These are phyloP conservation scores for Yamadazyma olivae DNA, from an alignment of 805 yeast species.

Conservation along the genomic window DNA sequence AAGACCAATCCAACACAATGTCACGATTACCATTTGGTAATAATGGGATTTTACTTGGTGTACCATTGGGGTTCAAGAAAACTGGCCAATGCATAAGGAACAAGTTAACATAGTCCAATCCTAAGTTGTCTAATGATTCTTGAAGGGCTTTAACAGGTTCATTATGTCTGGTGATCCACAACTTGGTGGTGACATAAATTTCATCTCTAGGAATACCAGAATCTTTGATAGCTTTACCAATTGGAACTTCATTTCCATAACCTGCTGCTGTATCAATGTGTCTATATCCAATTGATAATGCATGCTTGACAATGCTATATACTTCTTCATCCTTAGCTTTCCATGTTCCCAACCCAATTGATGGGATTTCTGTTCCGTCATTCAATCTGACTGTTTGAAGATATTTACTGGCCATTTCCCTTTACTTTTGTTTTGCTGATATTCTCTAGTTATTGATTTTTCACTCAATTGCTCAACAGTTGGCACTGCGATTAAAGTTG, in stretches of 20 bases:
- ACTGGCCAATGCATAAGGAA: constrained; percentile 82
- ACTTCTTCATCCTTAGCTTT: constrained; percentile 56
- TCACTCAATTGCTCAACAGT: no score
- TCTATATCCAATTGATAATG: constrained; percentile 61
- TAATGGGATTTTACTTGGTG: constrained; percentile 29
- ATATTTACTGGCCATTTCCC: no score
- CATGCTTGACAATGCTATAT: constrained; percentile 52
- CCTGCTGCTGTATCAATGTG: constrained; percentile 78
- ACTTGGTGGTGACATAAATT: constrained; percentile 68
- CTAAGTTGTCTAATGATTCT: constrained; percentile 57
- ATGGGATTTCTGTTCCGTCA: constrained; percentile 61
- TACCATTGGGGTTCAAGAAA: constrained; percentile 37
- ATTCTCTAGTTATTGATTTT: no score
- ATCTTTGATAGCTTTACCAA: constrained; percentile 53
- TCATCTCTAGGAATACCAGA: constrained; percentile 64
- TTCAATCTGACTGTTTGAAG: constrained; percentile 29
- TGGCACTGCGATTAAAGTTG: no score
- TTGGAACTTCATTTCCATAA: constrained; percentile 64
- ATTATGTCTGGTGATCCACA: constrained; percentile 55
- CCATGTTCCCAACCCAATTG: constrained; percentile 77
- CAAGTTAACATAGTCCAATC: constrained; percentile 74
- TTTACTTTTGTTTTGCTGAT: no score
- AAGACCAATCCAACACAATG: constrained; percentile 30
- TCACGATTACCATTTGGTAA: constrained; percentile 35
- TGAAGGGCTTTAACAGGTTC: constrained; percentile 53